phyloP scores from a whole-genome alignment of 768 basidiomycete genomes.

The Naganishia friedmannii region DNA sequence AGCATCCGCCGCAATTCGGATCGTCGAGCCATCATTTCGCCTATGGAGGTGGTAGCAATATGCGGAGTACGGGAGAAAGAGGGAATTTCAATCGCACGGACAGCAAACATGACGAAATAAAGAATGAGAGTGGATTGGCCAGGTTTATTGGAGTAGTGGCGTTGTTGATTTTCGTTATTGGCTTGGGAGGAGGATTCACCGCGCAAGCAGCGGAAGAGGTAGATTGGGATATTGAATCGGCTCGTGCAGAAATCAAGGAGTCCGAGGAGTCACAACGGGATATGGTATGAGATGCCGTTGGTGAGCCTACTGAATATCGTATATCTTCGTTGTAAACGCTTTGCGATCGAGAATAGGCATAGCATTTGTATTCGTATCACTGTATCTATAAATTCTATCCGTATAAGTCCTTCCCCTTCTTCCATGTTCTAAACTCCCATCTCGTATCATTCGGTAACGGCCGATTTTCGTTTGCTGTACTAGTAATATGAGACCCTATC shows the following conservation, averaged over 20 bases:
- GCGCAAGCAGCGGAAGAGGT: conserved; percentile 38
- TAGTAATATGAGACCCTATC: background rate
- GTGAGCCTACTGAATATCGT: background rate
- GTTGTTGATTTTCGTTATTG: conserved; percentile 45
- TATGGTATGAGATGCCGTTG: background rate
- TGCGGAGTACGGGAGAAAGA: conserved; percentile 17
- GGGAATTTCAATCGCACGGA: conserved; percentile 11
- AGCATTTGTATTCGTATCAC: background rate
- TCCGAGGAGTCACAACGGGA: background rate
- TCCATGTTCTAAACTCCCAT: background rate
- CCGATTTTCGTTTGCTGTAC: background rate
- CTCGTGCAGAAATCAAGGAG: background rate
- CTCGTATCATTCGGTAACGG: background rate
- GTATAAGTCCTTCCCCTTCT: background rate
- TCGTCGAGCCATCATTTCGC: conserved; percentile 28
- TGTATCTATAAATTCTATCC: background rate
- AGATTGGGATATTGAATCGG: background rate
- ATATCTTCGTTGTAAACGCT: background rate
- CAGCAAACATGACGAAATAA: conserved; percentile 24
- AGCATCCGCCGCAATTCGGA: conserved; percentile 29
- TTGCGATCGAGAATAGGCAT: background rate
- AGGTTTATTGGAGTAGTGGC: conserved; percentile 43
- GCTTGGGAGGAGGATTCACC: conserved; percentile 47
- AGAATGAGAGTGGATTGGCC: conserved; percentile 37
- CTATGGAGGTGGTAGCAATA: conserved; percentile 17